A percentile compares a stretch with the other conserved stretches of the same genome.
phyloP scores from a whole-genome alignment of 768 basidiomycete species.

The Sutorius australiensis region DNA sequence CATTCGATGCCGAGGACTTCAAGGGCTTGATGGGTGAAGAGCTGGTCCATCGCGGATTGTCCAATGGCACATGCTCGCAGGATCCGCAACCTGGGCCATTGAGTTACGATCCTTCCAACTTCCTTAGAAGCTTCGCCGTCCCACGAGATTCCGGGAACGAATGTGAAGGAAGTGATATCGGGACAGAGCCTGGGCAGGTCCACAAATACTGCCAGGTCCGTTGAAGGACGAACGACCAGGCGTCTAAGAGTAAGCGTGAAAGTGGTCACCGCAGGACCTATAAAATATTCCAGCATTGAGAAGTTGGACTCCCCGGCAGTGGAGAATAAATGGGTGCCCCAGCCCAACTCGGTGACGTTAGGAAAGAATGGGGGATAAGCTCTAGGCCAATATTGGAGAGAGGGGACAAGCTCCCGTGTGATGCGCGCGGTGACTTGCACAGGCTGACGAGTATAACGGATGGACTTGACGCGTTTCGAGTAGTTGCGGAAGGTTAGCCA shows the following conservation, averaged over 20 bases:
- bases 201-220: conserved; percentile 13
- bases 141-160: conserved; percentile 6
- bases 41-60: conserved; percentile 13
- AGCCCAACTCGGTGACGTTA: conserved; percentile 14
- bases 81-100: conserved; percentile 10
- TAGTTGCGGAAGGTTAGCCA: conserved; percentile 23
- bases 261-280: conserved; percentile 9
- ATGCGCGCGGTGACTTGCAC: not conserved
- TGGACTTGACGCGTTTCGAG: conserved; percentile 18
- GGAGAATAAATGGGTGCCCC: conserved; percentile 8
- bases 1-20: conserved; percentile 15
- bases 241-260: conserved; percentile 12
- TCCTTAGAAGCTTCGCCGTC: conserved; percentile 7
- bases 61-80: conserved; percentile 12
- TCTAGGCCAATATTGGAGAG: conserved; percentile 9
- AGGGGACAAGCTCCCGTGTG: conserved; percentile 1
- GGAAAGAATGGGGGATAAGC: conserved; percentile 20
- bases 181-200: conserved; percentile 18
- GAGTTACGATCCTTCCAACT: conserved; percentile 15
- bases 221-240: conserved; percentile 8
- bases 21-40: not conserved
- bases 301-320: conserved; percentile 6
- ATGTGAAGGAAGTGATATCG: conserved; percentile 16
- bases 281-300: conserved; percentile 13
- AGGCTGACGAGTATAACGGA: conserved; percentile 1